Evolutionary conservation across 345 rosid genomes (phyloP).

Genomic region (Aquilaria malaccensis): DNA sequence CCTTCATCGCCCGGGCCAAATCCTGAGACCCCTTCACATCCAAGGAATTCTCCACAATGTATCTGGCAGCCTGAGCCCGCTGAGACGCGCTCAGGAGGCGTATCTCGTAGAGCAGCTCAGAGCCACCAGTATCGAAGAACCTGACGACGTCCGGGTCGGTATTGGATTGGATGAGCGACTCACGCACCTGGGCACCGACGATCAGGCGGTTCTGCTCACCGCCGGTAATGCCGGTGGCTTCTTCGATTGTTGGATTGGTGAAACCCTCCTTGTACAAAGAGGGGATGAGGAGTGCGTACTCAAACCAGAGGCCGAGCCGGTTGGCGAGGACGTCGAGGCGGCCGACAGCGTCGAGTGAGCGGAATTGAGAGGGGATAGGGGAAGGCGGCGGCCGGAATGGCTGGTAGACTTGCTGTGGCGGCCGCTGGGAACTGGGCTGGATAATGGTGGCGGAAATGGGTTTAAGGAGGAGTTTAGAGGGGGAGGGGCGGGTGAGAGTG

Average conservation of each 20-base stretch:
- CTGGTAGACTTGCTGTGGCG: constrained; percentile 46
- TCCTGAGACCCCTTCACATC: constrained; percentile 63
- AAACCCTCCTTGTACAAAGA: constrained; percentile 75
- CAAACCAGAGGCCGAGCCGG: constrained; percentile 81
- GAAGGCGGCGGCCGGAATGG: constrained; percentile 92
- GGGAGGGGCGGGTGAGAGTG: neutral
- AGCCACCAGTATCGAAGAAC: constrained; percentile 57
- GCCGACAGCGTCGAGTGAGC: constrained; percentile 50
- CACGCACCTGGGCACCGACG: constrained; percentile 77
- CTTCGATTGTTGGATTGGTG: constrained; percentile 62
- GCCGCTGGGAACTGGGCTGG: constrained; percentile 28
- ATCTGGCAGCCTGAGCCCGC: constrained; percentile 56
- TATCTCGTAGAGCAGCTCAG: constrained; percentile 76
- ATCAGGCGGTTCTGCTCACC: constrained; percentile 77
- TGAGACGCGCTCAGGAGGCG: constrained; percentile 51
- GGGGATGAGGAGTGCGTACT: constrained; percentile 80
- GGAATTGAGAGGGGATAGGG: constrained; percentile 61
- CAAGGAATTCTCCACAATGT: constrained; percentile 27
- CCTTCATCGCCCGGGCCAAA: constrained; percentile 73
- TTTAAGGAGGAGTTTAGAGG: constrained; percentile 19
- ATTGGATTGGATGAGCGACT: constrained; percentile 46
- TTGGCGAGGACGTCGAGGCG: constrained; percentile 69
- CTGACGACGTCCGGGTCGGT: constrained; percentile 50
- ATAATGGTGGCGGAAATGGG: constrained; percentile 35
- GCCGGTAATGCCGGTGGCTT: constrained; percentile 68